phyloP scores from a whole-genome alignment of 208 protist genomes.

The Wallacemonas sp. region DNA sequence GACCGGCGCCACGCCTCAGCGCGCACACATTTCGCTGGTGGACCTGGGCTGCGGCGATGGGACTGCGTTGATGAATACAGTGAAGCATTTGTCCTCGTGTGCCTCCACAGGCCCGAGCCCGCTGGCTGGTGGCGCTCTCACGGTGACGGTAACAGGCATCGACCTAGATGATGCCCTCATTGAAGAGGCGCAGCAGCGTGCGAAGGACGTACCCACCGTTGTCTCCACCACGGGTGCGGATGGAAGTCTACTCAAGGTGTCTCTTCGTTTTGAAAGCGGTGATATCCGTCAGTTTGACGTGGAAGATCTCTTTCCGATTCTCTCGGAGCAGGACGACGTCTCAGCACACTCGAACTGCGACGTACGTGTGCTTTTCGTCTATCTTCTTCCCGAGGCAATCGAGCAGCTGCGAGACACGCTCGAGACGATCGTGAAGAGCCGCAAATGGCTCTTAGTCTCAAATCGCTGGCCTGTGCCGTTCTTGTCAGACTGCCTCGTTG shows the following conservation, averaged over 20 bases:
- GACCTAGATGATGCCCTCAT: constrained; percentile 72
- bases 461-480: constrained; percentile 66
- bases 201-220: background rate
- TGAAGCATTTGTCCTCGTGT: background rate
- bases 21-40: constrained; percentile 32
- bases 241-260: constrained; percentile 20
- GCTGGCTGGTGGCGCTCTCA: constrained; percentile 2
- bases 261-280: constrained; percentile 22
- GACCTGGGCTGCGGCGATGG: constrained; percentile 80
- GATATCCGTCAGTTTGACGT: constrained; percentile 38
- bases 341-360: background rate
- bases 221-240: constrained; percentile 9
- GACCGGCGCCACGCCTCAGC: background rate
- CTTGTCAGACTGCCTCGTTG: constrained; percentile 23
- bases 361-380: constrained; percentile 54
- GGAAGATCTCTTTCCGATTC: constrained; percentile 25
- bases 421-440: constrained; percentile 26
- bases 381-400: constrained; percentile 68
- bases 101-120: background rate
- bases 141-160: constrained; percentile 33
- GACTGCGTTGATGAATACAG: constrained; percentile 29
- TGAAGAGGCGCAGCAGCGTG: constrained; percentile 17
- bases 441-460: constrained; percentile 49
- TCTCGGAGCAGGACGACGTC: background rate
- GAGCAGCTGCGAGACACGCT: constrained; percentile 41